Evolutionary conservation across 2,329 filamentous ascomycete genomes (phyloP).

Genomic region (Arthroderma uncinatum): DNA sequence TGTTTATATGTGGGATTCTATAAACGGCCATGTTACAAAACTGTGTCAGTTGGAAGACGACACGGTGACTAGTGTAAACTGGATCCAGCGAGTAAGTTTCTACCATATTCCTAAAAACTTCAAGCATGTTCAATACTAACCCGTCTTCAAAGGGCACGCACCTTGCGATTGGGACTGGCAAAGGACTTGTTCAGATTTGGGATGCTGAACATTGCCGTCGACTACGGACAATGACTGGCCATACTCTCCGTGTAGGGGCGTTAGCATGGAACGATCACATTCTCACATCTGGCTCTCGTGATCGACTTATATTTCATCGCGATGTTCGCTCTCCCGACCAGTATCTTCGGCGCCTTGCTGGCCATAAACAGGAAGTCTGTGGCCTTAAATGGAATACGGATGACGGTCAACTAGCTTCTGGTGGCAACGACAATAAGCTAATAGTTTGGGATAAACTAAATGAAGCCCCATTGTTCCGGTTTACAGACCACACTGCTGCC

Average conservation of each 20-base stretch:
- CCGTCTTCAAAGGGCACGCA: constrained; percentile 59
- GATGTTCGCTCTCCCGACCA: constrained; percentile 90
- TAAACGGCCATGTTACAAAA: constrained; percentile 81
- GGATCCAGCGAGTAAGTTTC: constrained; percentile 69
- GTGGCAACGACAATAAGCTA: constrained; percentile 96
- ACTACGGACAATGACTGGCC: constrained; percentile 90
- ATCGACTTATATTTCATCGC: constrained; percentile 87
- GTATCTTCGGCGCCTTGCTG: constrained; percentile 73
- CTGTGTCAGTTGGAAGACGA: constrained; percentile 88
- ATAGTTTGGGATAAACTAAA: constrained; percentile 97
- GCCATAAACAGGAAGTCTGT: constrained; percentile 97
- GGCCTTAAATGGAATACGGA: constrained; percentile 95
- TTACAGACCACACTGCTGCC: constrained; percentile 86
- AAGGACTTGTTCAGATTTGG: constrained; percentile 94
- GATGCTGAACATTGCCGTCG: constrained; percentile 79
- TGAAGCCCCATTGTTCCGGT: constrained; percentile 87
- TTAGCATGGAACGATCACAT: constrained; percentile 98
- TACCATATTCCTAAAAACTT: background rate
- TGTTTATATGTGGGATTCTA: constrained; percentile 98
- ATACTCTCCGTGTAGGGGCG: constrained; percentile 83
- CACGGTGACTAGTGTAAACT: constrained; percentile 89
- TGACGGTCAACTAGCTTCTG: constrained; percentile 85
- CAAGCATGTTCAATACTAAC: constrained; percentile 10
- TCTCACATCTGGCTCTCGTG: constrained; percentile 84
- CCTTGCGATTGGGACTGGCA: constrained; percentile 86